Base-by-base conservation (phyloP, 192 early-diverging fungal species). In the Entophlyctis luteolus region DNA sequence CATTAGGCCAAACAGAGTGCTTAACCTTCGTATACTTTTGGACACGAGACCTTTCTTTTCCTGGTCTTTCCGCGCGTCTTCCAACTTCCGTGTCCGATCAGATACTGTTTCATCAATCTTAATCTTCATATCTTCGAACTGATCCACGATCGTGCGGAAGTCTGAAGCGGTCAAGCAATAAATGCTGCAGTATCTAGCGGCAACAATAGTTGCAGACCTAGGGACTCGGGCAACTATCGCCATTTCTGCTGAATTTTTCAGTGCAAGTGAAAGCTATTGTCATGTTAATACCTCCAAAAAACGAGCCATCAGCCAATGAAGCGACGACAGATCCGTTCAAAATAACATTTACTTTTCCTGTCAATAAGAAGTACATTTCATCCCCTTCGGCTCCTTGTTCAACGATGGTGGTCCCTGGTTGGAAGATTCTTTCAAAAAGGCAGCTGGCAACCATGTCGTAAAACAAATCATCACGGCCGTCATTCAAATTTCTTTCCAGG, bases 261-360 rank as follows among this genome's bases (percentile, higher is more conserved):
- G 27, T 14, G 8, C 12, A 6, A 47, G 22, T 12, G 27, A 45
- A 47, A 47, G 29, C 31, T 3, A 14, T n/a, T 4, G 4, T 47
- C n/a, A n/a, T n/a, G n/a, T n/a, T n/a, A n/a, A n/a, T n/a, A 62
- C 59, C 59, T 2, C 59, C 59, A 62, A 62, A 62, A 29, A 62
- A 62, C 0, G 36, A 2, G n/a, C 59, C 59, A 36, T 62, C 59
- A 10, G 3, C 47, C 22, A 62, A 25, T 25, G 12, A 25, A 1
- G 38, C 39, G 4, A 62, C 59, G 2, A 12, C 10, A 27, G 6
- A 12, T 25, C 42, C 59, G 20, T 62, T 45, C 16, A 62, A 22
- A 45, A 29, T 23, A n/a, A 62, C 28, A 10, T 62, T 32, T 6
- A 62, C 36, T 23, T 45, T 47, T 47, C 59, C 59, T 18, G 35